phyloP scores from a whole-genome alignment of 73 alveolate genomes.

The Stentor coeruleus region DNA sequence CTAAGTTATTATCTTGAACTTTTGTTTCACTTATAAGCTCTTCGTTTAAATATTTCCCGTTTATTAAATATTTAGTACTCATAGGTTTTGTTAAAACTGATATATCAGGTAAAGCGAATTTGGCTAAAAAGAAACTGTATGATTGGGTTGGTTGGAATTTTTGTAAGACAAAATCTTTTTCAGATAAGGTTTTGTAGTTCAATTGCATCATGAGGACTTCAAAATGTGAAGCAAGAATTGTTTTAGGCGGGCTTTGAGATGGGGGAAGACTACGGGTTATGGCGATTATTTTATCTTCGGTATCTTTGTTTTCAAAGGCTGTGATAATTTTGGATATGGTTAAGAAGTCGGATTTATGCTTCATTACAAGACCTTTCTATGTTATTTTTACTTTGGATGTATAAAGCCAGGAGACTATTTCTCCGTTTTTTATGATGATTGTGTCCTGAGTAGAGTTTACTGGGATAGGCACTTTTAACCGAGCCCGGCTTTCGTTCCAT shows the following conservation, averaged over 20 bases:
- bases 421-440: background rate
- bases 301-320: too few species aligned
- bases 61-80: background rate
- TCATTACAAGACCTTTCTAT: background rate
- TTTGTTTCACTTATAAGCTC: background rate
- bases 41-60: background rate
- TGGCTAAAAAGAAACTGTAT: background rate
- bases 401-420: background rate
- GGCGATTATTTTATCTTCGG: background rate
- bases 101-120: background rate
- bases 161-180: background rate
- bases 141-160: background rate
- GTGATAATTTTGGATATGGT: background rate
- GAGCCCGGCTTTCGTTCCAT: slow-evolving; percentile 1
- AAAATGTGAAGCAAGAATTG: background rate
- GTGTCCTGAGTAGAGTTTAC: background rate
- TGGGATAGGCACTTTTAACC: background rate
- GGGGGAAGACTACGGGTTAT: background rate
- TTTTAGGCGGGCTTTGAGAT: background rate
- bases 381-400: too few species aligned
- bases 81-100: background rate
- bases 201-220: background rate
- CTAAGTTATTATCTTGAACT: background rate
- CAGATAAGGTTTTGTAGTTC: background rate
- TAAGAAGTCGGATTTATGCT: background rate